Evolutionary conservation across 2,329 filamentous ascomycete genomes (phyloP).

Genomic region (Pyrenochaeta sp.): DNA sequence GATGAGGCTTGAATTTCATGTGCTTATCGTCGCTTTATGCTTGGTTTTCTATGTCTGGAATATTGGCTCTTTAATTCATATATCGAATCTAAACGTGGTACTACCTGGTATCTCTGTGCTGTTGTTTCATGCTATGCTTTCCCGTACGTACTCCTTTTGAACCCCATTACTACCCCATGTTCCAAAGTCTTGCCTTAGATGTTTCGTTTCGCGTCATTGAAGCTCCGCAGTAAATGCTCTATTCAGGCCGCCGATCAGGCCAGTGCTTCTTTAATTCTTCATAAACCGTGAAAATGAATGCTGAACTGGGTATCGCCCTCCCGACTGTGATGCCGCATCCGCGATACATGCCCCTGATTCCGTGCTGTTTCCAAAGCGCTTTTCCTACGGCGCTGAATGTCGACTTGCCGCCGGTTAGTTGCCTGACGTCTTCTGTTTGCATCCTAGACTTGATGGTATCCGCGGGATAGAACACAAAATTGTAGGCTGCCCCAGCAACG

Average conservation of each 20-base stretch:
- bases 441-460: constrained; percentile 98
- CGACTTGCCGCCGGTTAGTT: constrained; percentile 60
- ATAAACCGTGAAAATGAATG: constrained; percentile 96
- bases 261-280: constrained; percentile 75
- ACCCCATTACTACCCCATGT: constrained; percentile 10
- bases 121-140: constrained; percentile 14
- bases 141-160: constrained; percentile 11
- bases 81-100: constrained; percentile 10
- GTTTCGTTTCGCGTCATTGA: neutral
- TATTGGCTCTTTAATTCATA: neutral
- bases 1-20: constrained; percentile 21
- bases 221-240: neutral
- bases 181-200: constrained; percentile 3
- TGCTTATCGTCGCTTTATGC: constrained; percentile 15
- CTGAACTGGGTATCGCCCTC: constrained; percentile 91
- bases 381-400: constrained; percentile 77
- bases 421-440: constrained; percentile 81
- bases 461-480: constrained; percentile 96
- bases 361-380: constrained; percentile 82
- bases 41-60: neutral
- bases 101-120: constrained; percentile 20
- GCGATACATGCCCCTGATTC: constrained; percentile 85
- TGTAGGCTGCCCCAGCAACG: constrained; percentile 90
- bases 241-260: constrained; percentile 30
- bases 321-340: constrained; percentile 94